These are phyloP conservation scores for Venturia pyrina DNA, from an alignment of 2,329 filamentous ascomycete species.

Conservation along the genomic window DNA sequence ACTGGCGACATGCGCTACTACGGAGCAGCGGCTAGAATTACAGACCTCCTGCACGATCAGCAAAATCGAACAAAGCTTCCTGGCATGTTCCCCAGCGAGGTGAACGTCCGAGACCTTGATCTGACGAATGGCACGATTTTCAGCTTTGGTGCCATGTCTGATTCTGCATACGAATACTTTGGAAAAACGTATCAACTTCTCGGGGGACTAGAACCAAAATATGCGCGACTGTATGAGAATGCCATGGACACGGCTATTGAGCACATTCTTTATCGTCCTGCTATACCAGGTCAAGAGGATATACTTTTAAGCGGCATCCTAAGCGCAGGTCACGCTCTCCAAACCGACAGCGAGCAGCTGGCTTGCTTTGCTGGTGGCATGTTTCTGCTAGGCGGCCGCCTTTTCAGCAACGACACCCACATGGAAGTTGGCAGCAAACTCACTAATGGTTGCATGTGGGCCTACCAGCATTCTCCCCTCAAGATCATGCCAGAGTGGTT, in stretches of 20 bases:
- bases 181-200: constrained; percentile 39
- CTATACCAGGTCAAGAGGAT: no score
- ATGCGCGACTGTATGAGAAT: constrained; percentile 45
- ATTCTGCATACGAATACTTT: constrained; percentile 34
- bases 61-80: constrained; percentile 62
- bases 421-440: no score
- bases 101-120: constrained; percentile 32
- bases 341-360: no score
- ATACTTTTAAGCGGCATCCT: no score
- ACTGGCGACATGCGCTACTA: constrained; percentile 77
- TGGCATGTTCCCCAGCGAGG: constrained; percentile 67
- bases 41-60: constrained; percentile 64
- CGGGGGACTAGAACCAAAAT: constrained; percentile 32
- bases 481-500: constrained; percentile 55
- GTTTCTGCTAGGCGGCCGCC: no score
- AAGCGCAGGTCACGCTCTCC: no score
- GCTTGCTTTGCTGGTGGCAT: no score
- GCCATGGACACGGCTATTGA: constrained; percentile 16
- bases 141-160: constrained; percentile 30
- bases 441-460: constrained; percentile 43
- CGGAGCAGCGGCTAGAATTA: constrained; percentile 79
- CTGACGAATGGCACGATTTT: constrained; percentile 22
- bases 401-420: no score
- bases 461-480: constrained; percentile 45
- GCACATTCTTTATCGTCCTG: no score